Conservation (phyloP, 2,329 filamentous ascomycete species). For the Fusarium sp. region DNA sequence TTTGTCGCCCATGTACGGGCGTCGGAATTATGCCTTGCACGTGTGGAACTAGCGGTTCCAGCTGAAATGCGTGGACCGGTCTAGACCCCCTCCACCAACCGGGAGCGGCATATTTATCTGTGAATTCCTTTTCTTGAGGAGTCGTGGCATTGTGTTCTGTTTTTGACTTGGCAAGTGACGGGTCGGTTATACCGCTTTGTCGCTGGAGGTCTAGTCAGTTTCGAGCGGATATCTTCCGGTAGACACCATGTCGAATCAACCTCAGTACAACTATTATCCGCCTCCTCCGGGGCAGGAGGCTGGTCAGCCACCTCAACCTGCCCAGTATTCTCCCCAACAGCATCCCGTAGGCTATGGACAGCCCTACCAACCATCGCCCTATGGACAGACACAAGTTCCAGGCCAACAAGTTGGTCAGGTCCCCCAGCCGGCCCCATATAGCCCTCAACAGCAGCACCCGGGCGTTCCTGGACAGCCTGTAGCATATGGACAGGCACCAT, state of each 20-base stretch:
- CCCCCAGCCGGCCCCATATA: background rate
- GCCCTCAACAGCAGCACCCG: background rate
- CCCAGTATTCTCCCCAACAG: slow-evolving; percentile 8
- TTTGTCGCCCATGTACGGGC: background rate
- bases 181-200: background rate
- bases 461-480: background rate
- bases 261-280: slow-evolving; percentile 12
- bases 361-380: background rate
- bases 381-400: slow-evolving; percentile 22
- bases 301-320: background rate
- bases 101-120: slow-evolving; percentile 10
- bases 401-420: background rate
- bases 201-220: background rate
- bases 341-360: background rate
- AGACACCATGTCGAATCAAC: slow-evolving; percentile 12
- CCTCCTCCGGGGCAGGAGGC: background rate
- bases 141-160: background rate
- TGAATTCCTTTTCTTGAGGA: background rate
- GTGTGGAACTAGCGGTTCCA: slow-evolving; percentile 27
- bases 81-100: slow-evolving; percentile 15
- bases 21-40: slow-evolving; percentile 22
- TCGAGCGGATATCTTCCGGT: background rate
- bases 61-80: slow-evolving; percentile 35
- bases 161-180: background rate
- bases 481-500: background rate